Evolutionary conservation across 805 yeast species (phyloP), one percentile per base, ranked within the genome.

Genomic region (Wickerhamiella brachini): DNA sequence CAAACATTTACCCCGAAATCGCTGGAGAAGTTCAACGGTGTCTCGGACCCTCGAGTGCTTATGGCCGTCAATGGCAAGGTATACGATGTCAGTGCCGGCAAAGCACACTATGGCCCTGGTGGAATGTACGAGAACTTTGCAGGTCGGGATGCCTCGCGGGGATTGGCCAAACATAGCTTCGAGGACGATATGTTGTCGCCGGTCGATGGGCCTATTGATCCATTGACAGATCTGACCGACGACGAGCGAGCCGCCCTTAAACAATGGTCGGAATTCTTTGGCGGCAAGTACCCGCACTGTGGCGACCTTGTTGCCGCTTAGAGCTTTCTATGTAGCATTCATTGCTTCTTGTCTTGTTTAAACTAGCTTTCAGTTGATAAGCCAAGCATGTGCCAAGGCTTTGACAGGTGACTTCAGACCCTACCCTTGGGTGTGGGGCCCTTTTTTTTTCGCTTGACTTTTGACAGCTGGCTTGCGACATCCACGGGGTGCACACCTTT

Each of bases 41-140:
- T 71, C 49, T 87, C 83, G 56, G 81, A 84, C 56, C 81, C 81
- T 49, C 79, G 79, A 59, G 86, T 90, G n/a, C 83, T 81, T 61
- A 77, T 90, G 55, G 93, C 86, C 0, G 86, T 90, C n/a, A 78
- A 75, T 58, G 95, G 95, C 1, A 81, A 74, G 23, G 95, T 90
- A 2, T 90, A 76, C 61, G 96, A 90, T 62, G 95, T 87, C 20
- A 71, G 85, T 5, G 71, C 72, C 10, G 95, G 95, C 0, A 77
- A 89, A 56, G 76, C 77, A 46, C 89, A 90, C 64, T 90, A 90
- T 66, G 97, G 97, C 0, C 97, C 97, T 6, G 85, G 90, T 29
- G 97, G 97, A 0, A 95, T 96, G 0, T 90, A 90, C 68, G 80
- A 85, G 44, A 86, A 85, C 62, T 90, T 90, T 72, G 97, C 97